Percentiles rank a stretch among this genome's conserved stretches.
Conservation (phyloP, 257 asterid species). For the Nyctanthes arbortristis region DNA sequence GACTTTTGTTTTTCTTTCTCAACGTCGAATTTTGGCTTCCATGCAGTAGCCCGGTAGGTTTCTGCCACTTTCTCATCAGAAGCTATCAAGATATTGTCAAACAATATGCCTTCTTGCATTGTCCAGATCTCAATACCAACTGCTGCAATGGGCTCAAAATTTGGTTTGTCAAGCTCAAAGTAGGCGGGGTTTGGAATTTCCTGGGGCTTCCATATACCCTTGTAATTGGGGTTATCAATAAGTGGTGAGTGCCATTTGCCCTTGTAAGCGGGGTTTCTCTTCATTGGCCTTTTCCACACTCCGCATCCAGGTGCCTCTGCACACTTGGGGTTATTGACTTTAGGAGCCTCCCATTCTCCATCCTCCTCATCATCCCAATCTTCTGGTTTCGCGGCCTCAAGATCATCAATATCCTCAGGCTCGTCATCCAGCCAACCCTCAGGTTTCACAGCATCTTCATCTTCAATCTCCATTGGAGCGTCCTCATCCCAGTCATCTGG, state of each 20-base stretch:
- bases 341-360: conserved; percentile 98
- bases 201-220: conserved; percentile 94
- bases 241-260: conserved; percentile 91
- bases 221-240: conserved; percentile 85
- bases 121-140: conserved; percentile 98
- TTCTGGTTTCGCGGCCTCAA: conserved; percentile 89
- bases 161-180: conserved; percentile 74
- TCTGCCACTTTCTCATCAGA: conserved; percentile 72
- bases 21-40: conserved; percentile 81
- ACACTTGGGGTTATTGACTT: conserved; percentile 82
- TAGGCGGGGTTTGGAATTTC: conserved; percentile 80
- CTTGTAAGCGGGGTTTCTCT: conserved; percentile 84
- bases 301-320: conserved; percentile 94
- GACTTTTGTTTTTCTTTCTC: conserved; percentile 84
- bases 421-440: conserved; percentile 99
- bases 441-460: conserved; percentile 88
- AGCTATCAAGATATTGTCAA: conserved; percentile 78
- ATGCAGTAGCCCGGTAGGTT: conserved; percentile 53
- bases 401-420: conserved; percentile 96
- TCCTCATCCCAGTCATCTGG: conserved; percentile 99
- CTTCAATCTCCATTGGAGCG: conserved; percentile 87
- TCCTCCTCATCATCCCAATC: conserved; percentile 99
- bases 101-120: conserved; percentile 92
- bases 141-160: conserved; percentile 95
- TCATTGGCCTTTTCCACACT: conserved; percentile 90